Percentiles rank a stretch among this genome's conserved stretches.
Evolutionary conservation across 2,329 filamentous ascomycete species (phyloP).

Genomic region (Helotiales sp.): DNA sequence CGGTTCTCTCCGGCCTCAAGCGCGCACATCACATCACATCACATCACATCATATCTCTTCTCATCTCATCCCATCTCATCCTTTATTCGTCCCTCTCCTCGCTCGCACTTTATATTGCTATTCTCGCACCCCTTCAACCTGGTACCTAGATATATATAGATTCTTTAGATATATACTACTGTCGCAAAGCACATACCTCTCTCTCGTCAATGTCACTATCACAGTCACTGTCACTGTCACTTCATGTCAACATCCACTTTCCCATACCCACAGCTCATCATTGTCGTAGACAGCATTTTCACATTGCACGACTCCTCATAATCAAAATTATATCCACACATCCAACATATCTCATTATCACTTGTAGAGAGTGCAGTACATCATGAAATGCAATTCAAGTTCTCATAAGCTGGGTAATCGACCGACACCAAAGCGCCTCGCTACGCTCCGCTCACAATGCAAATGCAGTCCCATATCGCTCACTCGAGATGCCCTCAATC

Average conservation of each 20-base stretch:
- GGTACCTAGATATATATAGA: no score
- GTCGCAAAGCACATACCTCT: no score
- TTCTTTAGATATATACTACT: no score
- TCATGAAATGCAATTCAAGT: neutral
- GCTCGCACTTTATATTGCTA: neutral
- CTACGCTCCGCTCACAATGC: slow-evolving; percentile 1
- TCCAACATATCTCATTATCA: neutral
- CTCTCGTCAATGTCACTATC: no score
- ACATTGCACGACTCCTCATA: neutral
- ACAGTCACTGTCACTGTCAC: no score
- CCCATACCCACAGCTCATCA: neutral
- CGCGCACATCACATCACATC: slow-evolving; percentile 25
- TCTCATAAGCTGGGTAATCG: neutral
- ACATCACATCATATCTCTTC: neutral
- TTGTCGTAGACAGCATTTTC: no score
- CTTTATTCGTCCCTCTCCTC: neutral
- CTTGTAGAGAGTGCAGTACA: no score
- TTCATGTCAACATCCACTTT: neutral
- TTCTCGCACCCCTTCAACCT: no score
- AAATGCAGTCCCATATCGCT: neutral
- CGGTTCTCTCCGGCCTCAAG: slow-evolving; percentile 38
- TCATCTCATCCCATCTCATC: neutral
- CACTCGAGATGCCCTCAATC: neutral
- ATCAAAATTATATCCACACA: neutral
- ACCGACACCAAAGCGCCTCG: neutral